Base-by-base conservation (phyloP, 768 basidiomycete species). In the Psilocybe subaeruginosa region DNA sequence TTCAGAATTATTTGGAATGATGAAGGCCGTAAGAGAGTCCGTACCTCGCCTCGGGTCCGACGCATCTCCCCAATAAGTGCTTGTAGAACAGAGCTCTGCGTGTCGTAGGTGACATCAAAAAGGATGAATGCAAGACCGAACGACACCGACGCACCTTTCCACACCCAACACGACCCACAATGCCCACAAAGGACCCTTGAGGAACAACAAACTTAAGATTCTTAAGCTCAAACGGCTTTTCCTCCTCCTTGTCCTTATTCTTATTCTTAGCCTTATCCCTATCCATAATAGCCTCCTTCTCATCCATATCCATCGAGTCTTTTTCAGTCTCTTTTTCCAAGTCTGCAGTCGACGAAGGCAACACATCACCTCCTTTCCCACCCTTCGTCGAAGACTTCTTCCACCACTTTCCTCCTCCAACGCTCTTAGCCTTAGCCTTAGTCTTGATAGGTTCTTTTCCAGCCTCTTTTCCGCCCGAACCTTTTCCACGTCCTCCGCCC, bases 131-230 rank as follows among this genome's bases (percentile, higher is more conserved):
- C 12, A 29, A 46, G n/a, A 17, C 11, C 11, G 9, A 37, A 1
- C 16, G 23, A 23, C 23, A 23, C 14, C 33, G n/a, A 41, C 69
- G 3, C 31, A 85, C 82, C 76, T 92, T 92, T 37, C 91, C 91
- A 46, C 84, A 85, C 0, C 91, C 91, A 35, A 92, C 87, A 8
- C 83, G 80, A 16, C 91, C 91, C 27, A 92, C 87, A 39, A 92
- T 84, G 1, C 85, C 88, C 8, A 91, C 78, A 39, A 92, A 85
- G 17, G 87, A 77, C 12, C 90, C 90, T 60, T 74, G 76, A 0
- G 80, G 80, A 50, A 87, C 70, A 33, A 67, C 64, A 23, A 88
- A 64, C 53, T 81, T 77, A 54, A 89, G 70, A 63, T 80, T 72
- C 29, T 73, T 77, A 51, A 89, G 68, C 60, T 79, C 77, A 64